Evolutionary conservation across 768 basidiomycete species (phyloP).

Genomic region (Mycena indigotica): DNA sequence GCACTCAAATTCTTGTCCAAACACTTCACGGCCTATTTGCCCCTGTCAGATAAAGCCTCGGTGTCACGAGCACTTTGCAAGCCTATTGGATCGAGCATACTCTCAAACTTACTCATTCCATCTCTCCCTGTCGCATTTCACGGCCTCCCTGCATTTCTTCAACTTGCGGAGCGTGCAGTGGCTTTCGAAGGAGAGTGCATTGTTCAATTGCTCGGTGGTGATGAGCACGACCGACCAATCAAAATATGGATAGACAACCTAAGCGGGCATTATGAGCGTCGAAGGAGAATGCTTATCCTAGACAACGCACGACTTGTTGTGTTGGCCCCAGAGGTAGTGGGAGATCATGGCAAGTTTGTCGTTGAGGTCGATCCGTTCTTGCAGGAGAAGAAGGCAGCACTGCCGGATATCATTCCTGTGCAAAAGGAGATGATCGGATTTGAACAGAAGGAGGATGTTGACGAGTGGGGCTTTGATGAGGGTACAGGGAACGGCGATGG

Average conservation of each 20-base stretch:
- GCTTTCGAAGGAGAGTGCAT: slow-evolving; percentile 65
- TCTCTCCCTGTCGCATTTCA: slow-evolving; percentile 68
- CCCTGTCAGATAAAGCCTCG: slow-evolving; percentile 42
- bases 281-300: slow-evolving; percentile 66
- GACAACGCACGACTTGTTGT: slow-evolving; percentile 62
- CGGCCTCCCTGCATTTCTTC: slow-evolving; percentile 62
- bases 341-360: slow-evolving; percentile 41
- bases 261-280: slow-evolving; percentile 76
- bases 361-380: slow-evolving; percentile 39
- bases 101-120: slow-evolving; percentile 68
- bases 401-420: slow-evolving; percentile 33
- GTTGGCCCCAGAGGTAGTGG: slow-evolving; percentile 35
- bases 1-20: slow-evolving; percentile 65
- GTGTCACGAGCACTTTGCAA: slow-evolving; percentile 64
- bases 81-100: slow-evolving; percentile 59
- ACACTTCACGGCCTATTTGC: slow-evolving; percentile 59
- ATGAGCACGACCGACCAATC: slow-evolving; percentile 53
- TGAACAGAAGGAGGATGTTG: no score
- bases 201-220: slow-evolving; percentile 50
- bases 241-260: slow-evolving; percentile 70
- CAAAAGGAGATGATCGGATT: slow-evolving; percentile 34
- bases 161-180: slow-evolving; percentile 57
- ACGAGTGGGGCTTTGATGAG: slow-evolving; percentile 21
- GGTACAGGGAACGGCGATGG: slow-evolving; percentile 35
- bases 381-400: slow-evolving; percentile 27